Evolutionary conservation across 345 rosid species (phyloP).

Genomic region (Aquilaria sinensis): DNA sequence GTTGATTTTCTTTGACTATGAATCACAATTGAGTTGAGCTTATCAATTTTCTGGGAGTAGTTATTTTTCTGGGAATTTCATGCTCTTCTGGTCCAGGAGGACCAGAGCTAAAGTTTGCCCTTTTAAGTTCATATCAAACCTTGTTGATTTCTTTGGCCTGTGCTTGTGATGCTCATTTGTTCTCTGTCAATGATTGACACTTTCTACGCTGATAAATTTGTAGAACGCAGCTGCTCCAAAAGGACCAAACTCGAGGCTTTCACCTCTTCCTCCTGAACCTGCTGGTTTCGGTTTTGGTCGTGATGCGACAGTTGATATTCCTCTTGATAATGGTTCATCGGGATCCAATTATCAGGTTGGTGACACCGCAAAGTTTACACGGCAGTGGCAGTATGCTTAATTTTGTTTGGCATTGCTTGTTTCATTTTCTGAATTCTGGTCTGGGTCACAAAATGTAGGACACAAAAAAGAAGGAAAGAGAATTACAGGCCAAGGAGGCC

Average conservation of each 20-base stretch:
- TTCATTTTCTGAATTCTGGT: slow-evolving; percentile 12
- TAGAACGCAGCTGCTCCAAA: slow-evolving; percentile 64
- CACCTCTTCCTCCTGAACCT: slow-evolving; percentile 97
- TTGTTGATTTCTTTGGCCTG: background rate
- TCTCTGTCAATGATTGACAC: background rate
- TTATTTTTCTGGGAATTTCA: no score
- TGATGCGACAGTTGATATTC: slow-evolving; percentile 82
- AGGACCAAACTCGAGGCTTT: slow-evolving; percentile 75
- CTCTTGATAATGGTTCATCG: slow-evolving; percentile 57
- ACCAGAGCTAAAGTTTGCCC: background rate
- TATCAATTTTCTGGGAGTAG: no score
- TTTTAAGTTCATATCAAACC: background rate
- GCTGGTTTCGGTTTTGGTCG: slow-evolving; percentile 64
- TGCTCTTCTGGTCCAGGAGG: no score
- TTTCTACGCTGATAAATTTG: slow-evolving; percentile 3
- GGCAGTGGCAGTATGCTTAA: slow-evolving; percentile 6
- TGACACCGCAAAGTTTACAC: slow-evolving; percentile 6
- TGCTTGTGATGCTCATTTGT: background rate
- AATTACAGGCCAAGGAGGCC: slow-evolving; percentile 96
- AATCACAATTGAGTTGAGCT: no score
- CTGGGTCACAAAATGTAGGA: slow-evolving; percentile 40
- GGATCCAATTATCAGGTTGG: slow-evolving; percentile 32
- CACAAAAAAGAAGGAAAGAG: slow-evolving; percentile 82
- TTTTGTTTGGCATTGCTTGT: slow-evolving; percentile 2
- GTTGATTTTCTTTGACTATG: no score